Percentiles rank a stretch among this genome's conserved stretches.
phyloP scores from a whole-genome alignment of 345 rosid genomes.

The Acer yangbiense region DNA sequence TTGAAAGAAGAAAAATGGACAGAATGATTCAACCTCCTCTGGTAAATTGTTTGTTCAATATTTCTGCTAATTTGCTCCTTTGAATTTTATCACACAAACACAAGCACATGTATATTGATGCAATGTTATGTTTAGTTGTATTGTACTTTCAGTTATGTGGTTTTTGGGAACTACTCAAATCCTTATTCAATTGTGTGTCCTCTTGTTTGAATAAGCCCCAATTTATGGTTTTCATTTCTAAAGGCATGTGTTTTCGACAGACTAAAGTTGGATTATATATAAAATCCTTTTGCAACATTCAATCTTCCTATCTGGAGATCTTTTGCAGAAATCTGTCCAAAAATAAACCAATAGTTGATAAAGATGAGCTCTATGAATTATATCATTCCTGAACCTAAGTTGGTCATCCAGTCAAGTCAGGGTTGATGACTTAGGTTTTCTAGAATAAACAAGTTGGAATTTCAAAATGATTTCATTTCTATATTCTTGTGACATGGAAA shows the following conservation, averaged over 20 bases:
- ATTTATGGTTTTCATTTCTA: not conserved
- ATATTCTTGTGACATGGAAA: not conserved
- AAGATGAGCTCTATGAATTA: not conserved
- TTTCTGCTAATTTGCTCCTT: conserved; percentile 10
- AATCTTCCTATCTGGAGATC: not conserved
- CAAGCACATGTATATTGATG: conserved; percentile 1
- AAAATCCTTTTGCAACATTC: not conserved
- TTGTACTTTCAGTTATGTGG: not conserved
- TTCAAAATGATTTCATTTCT: not conserved
- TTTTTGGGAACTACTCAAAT: conserved; percentile 7
- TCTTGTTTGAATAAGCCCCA: not conserved
- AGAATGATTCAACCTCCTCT: conserved; percentile 74
- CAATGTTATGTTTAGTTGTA: conserved; percentile 5
- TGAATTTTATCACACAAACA: not conserved
- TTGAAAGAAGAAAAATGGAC: conserved; percentile 46
- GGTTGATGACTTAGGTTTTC: not conserved
- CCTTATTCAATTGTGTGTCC: not conserved
- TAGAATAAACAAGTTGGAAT: not conserved
- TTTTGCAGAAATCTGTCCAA: not conserved
- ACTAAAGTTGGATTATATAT: not conserved
- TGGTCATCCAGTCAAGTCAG: not conserved
- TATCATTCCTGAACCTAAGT: conserved; percentile 7
- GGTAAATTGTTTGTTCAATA: conserved; percentile 40
- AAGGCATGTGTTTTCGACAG: not conserved
- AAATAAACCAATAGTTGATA: not conserved